These are phyloP conservation scores for Coemansia sp. DNA, from an alignment of 192 early-diverging fungal genomes.

Conservation along the genomic window DNA sequence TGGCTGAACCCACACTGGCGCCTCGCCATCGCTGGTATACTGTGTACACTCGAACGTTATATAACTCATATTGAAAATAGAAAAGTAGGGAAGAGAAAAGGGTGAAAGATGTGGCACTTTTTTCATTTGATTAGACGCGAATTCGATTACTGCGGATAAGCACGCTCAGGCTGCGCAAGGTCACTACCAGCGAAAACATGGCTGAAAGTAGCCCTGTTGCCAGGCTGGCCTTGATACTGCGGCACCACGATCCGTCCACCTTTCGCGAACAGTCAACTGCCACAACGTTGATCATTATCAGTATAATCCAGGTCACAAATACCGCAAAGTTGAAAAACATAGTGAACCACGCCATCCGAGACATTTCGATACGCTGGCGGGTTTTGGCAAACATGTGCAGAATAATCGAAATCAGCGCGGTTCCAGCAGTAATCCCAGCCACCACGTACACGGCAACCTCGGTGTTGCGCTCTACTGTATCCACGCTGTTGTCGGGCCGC, in stretches of 20 bases:
- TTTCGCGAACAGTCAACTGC: constrained; percentile 40
- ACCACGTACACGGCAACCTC: constrained; percentile 33
- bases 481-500: constrained; percentile 12
- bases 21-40: not conserved
- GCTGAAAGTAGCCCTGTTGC: constrained; percentile 45
- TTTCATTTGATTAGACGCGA: constrained; percentile 15
- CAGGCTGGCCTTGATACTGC: constrained; percentile 27
- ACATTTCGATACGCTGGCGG: constrained; percentile 22
- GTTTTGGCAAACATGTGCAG: constrained; percentile 41
- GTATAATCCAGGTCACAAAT: constrained; percentile 37
- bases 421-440: constrained; percentile 25
- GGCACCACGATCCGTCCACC: constrained; percentile 37
- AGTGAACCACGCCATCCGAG: constrained; percentile 30
- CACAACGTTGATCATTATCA: constrained; percentile 47
- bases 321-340: constrained; percentile 35
- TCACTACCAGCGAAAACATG: constrained; percentile 37
- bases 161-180: constrained; percentile 39
- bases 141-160: constrained; percentile 34
- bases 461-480: constrained; percentile 20
- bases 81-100: not conserved
- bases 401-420: constrained; percentile 24
- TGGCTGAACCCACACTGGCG: constrained; percentile 21
- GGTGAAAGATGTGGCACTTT: constrained; percentile 1
- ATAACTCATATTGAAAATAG: not conserved
- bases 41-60: not conserved